Conservation (phyloP, 2,329 filamentous ascomycete species). For the Hypoxylon sp. region DNA sequence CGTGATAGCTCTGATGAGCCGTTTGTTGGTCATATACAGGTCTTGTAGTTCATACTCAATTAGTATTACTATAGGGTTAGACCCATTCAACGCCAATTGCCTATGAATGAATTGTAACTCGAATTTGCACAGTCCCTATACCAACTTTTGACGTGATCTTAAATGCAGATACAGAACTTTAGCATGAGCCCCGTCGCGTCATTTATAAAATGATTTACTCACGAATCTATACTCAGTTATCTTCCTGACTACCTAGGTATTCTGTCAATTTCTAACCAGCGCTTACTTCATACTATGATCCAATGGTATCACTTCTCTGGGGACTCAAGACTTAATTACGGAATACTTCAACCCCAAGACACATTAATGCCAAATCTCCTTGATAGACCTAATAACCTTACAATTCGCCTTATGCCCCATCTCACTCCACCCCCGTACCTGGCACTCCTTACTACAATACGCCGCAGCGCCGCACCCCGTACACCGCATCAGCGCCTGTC, state of each 20-base stretch:
- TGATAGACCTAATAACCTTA: conserved; percentile 60
- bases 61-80: not conserved
- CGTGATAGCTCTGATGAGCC: not conserved
- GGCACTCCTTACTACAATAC: conserved; percentile 65
- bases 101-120: not conserved
- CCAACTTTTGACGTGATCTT: not conserved
- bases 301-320: not conserved
- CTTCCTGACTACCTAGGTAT: not conserved
- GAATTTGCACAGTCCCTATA: not conserved
- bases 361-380: conserved; percentile 55
- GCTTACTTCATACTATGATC: too few relatives aligned
- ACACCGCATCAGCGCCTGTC: conserved; percentile 56
- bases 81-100: not conserved
- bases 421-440: conserved; percentile 60
- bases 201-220: not conserved
- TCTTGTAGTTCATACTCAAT: not conserved
- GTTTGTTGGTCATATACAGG: not conserved
- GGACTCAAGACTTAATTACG: not conserved
- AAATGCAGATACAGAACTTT: not conserved
- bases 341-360: not conserved
- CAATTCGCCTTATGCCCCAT: conserved; percentile 62
- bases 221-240: not conserved
- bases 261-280: not conserved
- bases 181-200: too few relatives aligned
- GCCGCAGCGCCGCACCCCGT: conserved; percentile 61